These are phyloP conservation scores for Linnemannia exigua DNA, from an alignment of 192 early-diverging fungal genomes.

Conservation along the genomic window DNA sequence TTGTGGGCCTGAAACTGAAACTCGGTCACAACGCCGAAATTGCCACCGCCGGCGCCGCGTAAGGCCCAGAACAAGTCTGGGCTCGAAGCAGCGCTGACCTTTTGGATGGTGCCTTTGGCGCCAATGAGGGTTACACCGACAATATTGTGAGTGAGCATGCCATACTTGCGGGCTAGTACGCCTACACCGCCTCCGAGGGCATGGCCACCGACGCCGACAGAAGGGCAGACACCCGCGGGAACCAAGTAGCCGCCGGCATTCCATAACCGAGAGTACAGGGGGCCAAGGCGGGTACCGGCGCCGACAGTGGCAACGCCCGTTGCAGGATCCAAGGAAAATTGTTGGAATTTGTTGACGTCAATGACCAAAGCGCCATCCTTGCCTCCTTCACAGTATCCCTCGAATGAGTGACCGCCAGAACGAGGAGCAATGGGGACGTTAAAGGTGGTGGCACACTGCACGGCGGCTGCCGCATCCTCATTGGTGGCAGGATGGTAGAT, in stretches of 20 bases:
- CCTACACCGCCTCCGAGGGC: slow-evolving; percentile 65
- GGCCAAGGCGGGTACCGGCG: slow-evolving; percentile 66
- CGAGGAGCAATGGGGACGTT: slow-evolving; percentile 37
- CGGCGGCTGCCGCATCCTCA: slow-evolving; percentile 3
- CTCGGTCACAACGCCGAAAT: slow-evolving; percentile 56
- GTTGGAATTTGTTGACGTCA: slow-evolving; percentile 59
- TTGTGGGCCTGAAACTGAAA: slow-evolving; percentile 35
- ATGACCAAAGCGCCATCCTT: slow-evolving; percentile 62
- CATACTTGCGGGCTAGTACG: slow-evolving; percentile 58
- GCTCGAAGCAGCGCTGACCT: slow-evolving; percentile 35
- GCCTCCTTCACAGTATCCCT: slow-evolving; percentile 58
- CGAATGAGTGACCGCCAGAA: slow-evolving; percentile 67
- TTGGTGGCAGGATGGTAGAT: slow-evolving; percentile 8
- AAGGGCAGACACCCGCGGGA: slow-evolving; percentile 63
- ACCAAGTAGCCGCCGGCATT: slow-evolving; percentile 48
- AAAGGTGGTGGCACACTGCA: slow-evolving; percentile 30
- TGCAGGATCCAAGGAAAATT: slow-evolving; percentile 23
- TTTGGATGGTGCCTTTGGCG: slow-evolving; percentile 56
- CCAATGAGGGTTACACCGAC: slow-evolving; percentile 50
- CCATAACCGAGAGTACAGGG: slow-evolving; percentile 58
- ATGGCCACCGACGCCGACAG: slow-evolving; percentile 66
- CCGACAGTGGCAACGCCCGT: slow-evolving; percentile 48
- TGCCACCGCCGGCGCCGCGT: slow-evolving; percentile 65
- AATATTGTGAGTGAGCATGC: slow-evolving; percentile 61
- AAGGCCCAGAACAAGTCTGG: slow-evolving; percentile 72